Evolutionary conservation across 805 yeast genomes (phyloP).

Genomic region (Sporopachydermia quercuum): DNA sequence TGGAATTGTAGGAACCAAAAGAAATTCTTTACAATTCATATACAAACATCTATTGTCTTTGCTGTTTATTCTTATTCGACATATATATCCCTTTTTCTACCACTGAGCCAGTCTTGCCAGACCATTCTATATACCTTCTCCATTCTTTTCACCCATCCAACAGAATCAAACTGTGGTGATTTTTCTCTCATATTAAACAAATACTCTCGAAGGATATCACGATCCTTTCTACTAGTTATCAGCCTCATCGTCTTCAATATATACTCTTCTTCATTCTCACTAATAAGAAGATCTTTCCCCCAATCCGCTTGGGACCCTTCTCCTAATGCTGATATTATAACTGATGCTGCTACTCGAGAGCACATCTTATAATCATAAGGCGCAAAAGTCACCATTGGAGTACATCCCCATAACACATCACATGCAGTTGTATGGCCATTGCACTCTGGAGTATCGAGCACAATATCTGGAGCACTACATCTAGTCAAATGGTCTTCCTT

Average conservation of each 20-base stretch:
- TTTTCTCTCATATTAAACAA: conserved; percentile 12
- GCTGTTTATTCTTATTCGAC: too few species aligned
- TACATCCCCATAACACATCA: conserved; percentile 19
- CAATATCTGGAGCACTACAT: conserved; percentile 17
- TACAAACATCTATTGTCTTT: too few species aligned
- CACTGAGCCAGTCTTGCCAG: conserved; percentile 16
- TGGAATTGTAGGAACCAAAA: too few species aligned
- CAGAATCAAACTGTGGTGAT: conserved; percentile 13
- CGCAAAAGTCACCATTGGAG: conserved; percentile 18
- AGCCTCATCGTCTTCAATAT: conserved; percentile 12
- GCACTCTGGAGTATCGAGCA: conserved; percentile 21
- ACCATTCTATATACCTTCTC: conserved; percentile 14
- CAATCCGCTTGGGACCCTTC: conserved; percentile 4
- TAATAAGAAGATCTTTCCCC: conserved; percentile 3
- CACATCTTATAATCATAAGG: conserved; percentile 17
- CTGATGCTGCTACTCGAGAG: conserved; percentile 17
- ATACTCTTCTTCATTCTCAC: conserved; percentile 13
- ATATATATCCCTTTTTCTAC: conserved; percentile 2
- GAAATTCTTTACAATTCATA: too few species aligned
- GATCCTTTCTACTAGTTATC: conserved; percentile 6
- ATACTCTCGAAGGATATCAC: conserved; percentile 9
- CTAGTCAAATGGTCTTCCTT: conserved; percentile 17
- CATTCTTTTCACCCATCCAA: conserved; percentile 13
- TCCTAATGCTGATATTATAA: conserved; percentile 12
- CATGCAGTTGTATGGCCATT: conserved; percentile 22